Base-by-base conservation (phyloP, 257 asterid genomes). In the Mentha longifolia region DNA sequence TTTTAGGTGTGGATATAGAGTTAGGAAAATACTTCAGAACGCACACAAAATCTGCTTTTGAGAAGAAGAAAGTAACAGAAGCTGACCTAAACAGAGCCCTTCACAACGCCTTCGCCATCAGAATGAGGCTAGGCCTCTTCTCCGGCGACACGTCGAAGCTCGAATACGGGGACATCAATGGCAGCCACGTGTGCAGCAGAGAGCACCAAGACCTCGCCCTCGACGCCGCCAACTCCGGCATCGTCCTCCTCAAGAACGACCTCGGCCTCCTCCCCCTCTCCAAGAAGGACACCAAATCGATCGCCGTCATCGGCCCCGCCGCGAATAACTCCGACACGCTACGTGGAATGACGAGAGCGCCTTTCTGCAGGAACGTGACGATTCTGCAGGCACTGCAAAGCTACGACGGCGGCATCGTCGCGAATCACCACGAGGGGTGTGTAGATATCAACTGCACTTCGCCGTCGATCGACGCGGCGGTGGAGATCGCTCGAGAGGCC, bases 121-220 rank as follows among this genome's bases (percentile, higher is more conserved):
- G 95, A 79, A 90, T 90, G 87, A 76, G 95, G 52, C 78, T 90
- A 4, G 93, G 95, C 0, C 80, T 80, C 16, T 86, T 90, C 77
- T 42, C 82, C 6, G 95, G 95, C 13, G 80, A 86, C 42, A 83
- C 89, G n/a, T 74, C 43, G 11, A 78, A 83, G 9, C 81, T 61
- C 5, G 17, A 52, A 59, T 86, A 49, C 3, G 97, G 95, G 0
- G 54, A 76, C 73, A 77, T 90, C 15, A 47, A 65, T 15, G 47
- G 74, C 7, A 47, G 55, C 55, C 76, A 75, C 2, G 88, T 90
- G 51, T 90, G 97, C 70, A 79, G 77, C 69, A 74, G 72, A 63
- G 68, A 79, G 50, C 87, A 90, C 78, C 93, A 67, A 2, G 79
- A 58, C 14, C 78, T 90, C 20, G 89, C 97, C 60, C 84, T 86